Evolutionary conservation across 106 monocot species (phyloP), one percentile per base, ranked within the genome.

Genomic region (Chionographis japonica): DNA sequence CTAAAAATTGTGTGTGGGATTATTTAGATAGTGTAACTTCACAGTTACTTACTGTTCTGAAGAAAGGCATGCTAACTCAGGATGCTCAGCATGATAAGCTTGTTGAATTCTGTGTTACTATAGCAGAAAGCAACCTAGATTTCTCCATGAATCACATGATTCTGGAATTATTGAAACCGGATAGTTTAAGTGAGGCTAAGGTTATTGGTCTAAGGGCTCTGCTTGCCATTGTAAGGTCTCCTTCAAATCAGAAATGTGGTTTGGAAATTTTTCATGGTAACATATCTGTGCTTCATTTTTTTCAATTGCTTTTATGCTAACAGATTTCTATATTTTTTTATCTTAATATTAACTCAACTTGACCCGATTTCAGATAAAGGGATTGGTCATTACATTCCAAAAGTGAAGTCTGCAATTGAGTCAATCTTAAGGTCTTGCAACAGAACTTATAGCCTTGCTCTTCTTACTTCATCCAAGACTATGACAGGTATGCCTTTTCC

Each of bases 131-230:
- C 66, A 90, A 98, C 68, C 77, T 93, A 18, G 93, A 98, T 74
- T 98, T 98, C 58, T 72, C 81, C 43, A 98, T 98, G 98, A 98
- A 85, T 68, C 98, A 98, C 67, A 89, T 93, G 82, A 87, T 98
- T 63, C 71, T 98, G 37, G 98, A 98, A 69, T 76, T 98, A 60
- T 78, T 98, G 65, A 87, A 81, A 80, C 66, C 78, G 50, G 98
- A 98, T 75, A 81, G 85, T 76, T 80, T 58, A 70, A 98, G 83
- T 77, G 98, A 98, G 75, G 98, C 93, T 75, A 98, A 93, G 71
- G 90, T 98, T 72, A 90, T 98, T 81, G 98, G 98, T 63, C 72
- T 98, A 50, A 78, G 90, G 50, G 87, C 98, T 66, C 79, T 98
- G 57, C 93, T 98, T 79, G 93, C 78, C 58, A 93, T 98, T 62